Conservation (phyloP, 371 early-diverging fungal genomes). For the Gilbertella persicaria region DNA sequence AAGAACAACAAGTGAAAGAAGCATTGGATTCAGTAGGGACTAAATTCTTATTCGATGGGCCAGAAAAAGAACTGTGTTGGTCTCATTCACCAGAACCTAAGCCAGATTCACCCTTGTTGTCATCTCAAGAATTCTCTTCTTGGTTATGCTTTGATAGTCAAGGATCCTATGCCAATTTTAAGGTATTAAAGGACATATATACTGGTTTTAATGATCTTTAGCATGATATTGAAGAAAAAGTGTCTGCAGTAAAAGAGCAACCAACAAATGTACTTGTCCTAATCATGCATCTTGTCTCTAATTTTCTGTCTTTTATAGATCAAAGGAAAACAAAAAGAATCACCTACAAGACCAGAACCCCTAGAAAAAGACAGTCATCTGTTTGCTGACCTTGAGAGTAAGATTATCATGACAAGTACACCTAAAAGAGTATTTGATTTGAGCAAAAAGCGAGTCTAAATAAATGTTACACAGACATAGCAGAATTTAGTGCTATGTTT, state of each 20-base stretch:
- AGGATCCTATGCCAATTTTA: background rate
- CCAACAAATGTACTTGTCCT: background rate
- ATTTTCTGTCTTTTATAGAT: too few species aligned
- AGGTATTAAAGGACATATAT: background rate
- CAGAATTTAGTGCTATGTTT: too few species aligned
- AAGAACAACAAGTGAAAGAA: background rate
- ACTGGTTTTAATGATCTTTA: background rate
- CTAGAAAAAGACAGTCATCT: background rate
- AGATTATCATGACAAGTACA: background rate
- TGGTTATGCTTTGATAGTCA: slow-evolving; percentile 10
- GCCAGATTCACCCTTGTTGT: too few species aligned
- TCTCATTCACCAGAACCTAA: too few species aligned
- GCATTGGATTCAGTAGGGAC: background rate
- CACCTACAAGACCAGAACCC: too few species aligned
- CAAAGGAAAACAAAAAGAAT: too few species aligned
- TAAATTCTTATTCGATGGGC: background rate
- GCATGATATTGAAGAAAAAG: background rate
- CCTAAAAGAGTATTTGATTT: background rate
- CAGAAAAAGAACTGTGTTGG: background rate
- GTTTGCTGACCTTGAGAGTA: background rate
- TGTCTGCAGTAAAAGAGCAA: background rate
- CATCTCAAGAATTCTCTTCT: slow-evolving; percentile 6
- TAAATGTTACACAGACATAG: background rate
- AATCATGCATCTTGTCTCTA: too few species aligned
- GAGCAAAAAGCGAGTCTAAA: background rate